phyloP scores from a whole-genome alignment of 139 green algal genomes.

The Chlorella sp. region DNA sequence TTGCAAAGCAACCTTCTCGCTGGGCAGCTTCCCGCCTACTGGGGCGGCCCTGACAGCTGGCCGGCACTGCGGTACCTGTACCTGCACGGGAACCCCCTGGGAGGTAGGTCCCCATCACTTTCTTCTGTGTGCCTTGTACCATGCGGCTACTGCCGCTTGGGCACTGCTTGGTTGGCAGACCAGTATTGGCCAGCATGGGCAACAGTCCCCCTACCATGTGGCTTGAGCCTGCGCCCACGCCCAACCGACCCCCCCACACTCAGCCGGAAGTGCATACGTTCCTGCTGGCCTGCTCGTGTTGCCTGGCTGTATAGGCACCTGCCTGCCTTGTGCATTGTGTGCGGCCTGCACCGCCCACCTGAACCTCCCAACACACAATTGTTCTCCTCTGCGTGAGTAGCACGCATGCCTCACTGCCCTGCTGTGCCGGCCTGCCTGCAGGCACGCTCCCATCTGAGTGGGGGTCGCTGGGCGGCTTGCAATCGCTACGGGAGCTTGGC shows the following conservation, averaged over 20 bases:
- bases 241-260: not conserved
- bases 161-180: not conserved
- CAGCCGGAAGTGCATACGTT: not conserved
- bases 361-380: too few species aligned
- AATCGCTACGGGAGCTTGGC: not conserved
- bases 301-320: too few species aligned
- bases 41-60: constrained; percentile 11
- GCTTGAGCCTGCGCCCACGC: not conserved
- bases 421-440: constrained; percentile 9
- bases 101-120: too few species aligned
- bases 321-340: too few species aligned
- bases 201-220: not conserved
- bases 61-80: constrained; percentile 3
- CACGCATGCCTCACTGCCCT: not conserved
- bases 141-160: too few species aligned
- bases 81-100: constrained; percentile 2
- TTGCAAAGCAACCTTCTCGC: constrained; percentile 15
- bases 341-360: too few species aligned
- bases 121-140: too few species aligned
- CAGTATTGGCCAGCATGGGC: too few species aligned
- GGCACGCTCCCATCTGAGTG: constrained; percentile 17
- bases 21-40: constrained; percentile 22
- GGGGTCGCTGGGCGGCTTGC: not conserved
- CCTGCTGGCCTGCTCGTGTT: too few species aligned
- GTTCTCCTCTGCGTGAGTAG: not conserved